Conservation (phyloP, 2,329 filamentous ascomycete genomes). For the Aspergillus piperis region DNA sequence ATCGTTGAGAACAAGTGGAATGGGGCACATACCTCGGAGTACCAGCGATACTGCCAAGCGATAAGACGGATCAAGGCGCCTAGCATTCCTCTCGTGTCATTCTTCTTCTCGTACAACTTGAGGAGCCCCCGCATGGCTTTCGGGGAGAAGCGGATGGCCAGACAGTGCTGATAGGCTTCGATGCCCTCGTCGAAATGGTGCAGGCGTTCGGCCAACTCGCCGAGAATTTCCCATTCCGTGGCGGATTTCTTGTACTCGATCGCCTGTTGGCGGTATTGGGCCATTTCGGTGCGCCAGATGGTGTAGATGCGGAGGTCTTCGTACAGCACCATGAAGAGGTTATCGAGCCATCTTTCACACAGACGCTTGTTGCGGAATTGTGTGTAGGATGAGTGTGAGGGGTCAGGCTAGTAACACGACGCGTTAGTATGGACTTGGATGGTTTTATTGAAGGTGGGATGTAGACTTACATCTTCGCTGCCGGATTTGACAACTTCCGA, state of each 20-base stretch:
- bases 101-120: conserved; percentile 72
- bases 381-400: conserved; percentile 73
- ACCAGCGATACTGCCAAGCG: conserved; percentile 99
- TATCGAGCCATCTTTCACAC: conserved; percentile 97
- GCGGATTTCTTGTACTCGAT: conserved; percentile 96
- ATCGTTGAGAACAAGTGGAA: not conserved
- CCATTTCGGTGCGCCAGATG: conserved; percentile 98
- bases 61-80: conserved; percentile 86
- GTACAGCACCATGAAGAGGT: conserved; percentile 98
- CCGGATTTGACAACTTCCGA: conserved; percentile 76
- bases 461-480: conserved; percentile 63
- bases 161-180: conserved; percentile 87
- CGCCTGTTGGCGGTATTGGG: conserved; percentile 88
- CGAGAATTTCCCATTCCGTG: conserved; percentile 97
- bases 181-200: conserved; percentile 90
- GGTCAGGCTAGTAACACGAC: conserved; percentile 53
- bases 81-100: conserved; percentile 78
- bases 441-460: not conserved
- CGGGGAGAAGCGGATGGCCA: conserved; percentile 86
- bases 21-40: conserved; percentile 72
- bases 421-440: not conserved
- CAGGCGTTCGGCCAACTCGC: conserved; percentile 85
- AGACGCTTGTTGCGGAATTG: conserved; percentile 96
- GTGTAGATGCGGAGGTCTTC: conserved; percentile 98
- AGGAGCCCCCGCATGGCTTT: conserved; percentile 87